Conservation (phyloP, 257 asterid genomes). For the Petrea volubilis region DNA sequence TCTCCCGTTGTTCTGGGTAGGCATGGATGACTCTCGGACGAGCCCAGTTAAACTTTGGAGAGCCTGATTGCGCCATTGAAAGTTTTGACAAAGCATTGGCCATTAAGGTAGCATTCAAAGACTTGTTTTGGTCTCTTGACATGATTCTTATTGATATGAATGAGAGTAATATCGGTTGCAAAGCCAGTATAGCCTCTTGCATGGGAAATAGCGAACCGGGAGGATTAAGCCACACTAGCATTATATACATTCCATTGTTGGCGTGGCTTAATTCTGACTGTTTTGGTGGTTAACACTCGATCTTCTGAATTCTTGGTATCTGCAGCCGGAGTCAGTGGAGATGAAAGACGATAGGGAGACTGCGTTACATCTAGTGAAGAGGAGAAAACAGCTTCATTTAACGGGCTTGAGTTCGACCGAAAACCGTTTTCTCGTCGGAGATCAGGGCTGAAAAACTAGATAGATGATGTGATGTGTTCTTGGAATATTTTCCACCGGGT, state of each 20-base stretch:
- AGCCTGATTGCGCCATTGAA: conserved; percentile 82
- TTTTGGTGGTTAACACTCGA: no score
- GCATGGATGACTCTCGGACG: conserved; percentile 96
- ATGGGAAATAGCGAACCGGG: no score
- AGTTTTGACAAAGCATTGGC: conserved; percentile 85
- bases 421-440: conserved; percentile 60
- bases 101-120: conserved; percentile 51
- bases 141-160: neutral
- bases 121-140: neutral
- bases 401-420: conserved; percentile 54
- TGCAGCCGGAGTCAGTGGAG: conserved; percentile 73
- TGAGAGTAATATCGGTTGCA: no score
- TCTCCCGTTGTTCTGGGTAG: conserved; percentile 34
- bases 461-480: neutral
- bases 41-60: conserved; percentile 90
- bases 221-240: no score
- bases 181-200: neutral
- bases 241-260: no score
- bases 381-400: conserved; percentile 73
- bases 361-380: conserved; percentile 61
- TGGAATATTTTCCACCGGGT: neutral
- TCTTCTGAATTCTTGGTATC: neutral
- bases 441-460: conserved; percentile 27
- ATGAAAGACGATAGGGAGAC: conserved; percentile 63
- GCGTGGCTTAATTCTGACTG: no score